phyloP scores from a whole-genome alignment of 2,329 filamentous ascomycete genomes.

The Fusarium dimerum region DNA sequence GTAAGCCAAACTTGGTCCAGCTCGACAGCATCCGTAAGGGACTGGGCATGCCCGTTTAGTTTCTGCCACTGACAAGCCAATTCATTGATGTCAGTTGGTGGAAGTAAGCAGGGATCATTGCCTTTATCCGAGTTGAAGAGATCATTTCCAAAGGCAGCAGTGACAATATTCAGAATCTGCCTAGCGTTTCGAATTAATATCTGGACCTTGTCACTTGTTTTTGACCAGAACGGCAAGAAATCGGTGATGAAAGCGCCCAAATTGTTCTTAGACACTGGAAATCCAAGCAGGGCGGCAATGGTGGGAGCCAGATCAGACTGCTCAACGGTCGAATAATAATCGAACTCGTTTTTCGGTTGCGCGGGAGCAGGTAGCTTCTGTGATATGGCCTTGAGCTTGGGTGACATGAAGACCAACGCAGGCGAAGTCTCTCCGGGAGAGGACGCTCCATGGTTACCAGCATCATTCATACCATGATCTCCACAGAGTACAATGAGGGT shows the following conservation, averaged over 20 bases:
- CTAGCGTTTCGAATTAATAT: conserved; percentile 76
- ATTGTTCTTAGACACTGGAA: conserved; percentile 88
- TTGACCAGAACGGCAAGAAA: conserved; percentile 74
- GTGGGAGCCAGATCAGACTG: conserved; percentile 95
- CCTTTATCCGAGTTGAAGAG: conserved; percentile 40
- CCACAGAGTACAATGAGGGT: conserved; percentile 85
- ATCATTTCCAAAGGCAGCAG: conserved; percentile 64
- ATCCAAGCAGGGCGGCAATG: conserved; percentile 79
- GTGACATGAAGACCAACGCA: conserved; percentile 87
- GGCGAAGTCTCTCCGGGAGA: conserved; percentile 92
- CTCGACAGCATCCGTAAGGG: conserved; percentile 22
- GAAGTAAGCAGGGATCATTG: conserved; percentile 39
- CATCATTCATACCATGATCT: conserved; percentile 99
- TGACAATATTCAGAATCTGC: conserved; percentile 78
- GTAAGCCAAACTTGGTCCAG: conserved; percentile 43
- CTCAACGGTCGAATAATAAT: conserved; percentile 83
- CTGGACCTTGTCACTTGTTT: conserved; percentile 56
- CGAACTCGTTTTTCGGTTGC: conserved; percentile 67
- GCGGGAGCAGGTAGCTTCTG: conserved; percentile 51
- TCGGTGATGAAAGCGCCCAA: conserved; percentile 82
- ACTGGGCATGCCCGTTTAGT: conserved; percentile 29
- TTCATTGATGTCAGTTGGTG: conserved; percentile 47
- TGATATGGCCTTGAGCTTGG: conserved; percentile 68
- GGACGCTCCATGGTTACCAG: conserved; percentile 93
- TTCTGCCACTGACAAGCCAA: conserved; percentile 70